phyloP scores from a whole-genome alignment of 2,329 filamentous ascomycete genomes.

The Clonostachys sp. region DNA sequence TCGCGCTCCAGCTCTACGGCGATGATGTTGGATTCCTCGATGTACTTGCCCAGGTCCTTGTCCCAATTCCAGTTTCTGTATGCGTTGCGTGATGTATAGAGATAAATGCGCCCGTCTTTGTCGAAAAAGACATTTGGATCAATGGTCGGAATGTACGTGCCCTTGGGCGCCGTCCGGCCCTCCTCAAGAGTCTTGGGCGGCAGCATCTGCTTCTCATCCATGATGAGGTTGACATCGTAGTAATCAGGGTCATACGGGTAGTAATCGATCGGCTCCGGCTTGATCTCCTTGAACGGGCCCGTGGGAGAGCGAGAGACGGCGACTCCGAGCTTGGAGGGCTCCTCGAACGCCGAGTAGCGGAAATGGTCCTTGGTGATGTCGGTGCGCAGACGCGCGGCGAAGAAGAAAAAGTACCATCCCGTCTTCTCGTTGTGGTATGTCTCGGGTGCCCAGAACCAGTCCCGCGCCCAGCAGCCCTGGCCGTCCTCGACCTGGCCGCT shows the following conservation, averaged over 20 bases:
- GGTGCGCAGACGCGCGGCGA: conserved; percentile 22
- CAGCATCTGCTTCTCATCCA: conserved; percentile 25
- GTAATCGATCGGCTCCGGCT: conserved; percentile 21
- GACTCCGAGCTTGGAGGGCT: conserved; percentile 26
- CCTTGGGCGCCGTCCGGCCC: conserved; percentile 20
- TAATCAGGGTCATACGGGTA: conserved; percentile 27
- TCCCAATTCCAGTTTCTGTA: conserved; percentile 32
- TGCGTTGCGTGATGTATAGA: conserved; percentile 25
- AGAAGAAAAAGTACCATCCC: conserved; percentile 30
- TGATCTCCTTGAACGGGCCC: conserved; percentile 23
- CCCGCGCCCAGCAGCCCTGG: conserved; percentile 26
- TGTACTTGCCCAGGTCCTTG: conserved; percentile 20
- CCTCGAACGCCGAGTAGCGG: conserved; percentile 24
- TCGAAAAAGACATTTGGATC: conserved; percentile 44
- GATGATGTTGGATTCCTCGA: conserved; percentile 30
- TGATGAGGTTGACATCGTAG: conserved; percentile 28
- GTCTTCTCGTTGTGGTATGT: conserved; percentile 26
- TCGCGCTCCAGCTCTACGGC: conserved; percentile 23
- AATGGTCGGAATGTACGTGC: conserved; percentile 30
- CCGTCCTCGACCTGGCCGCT: conserved; percentile 17
- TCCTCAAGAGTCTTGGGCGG: conserved; percentile 17
- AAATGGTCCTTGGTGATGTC: conserved; percentile 23
- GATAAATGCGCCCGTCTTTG: conserved; percentile 24
- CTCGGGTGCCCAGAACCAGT: conserved; percentile 29
- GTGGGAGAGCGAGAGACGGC: conserved; percentile 25